Evolutionary conservation across 2,329 filamentous ascomycete species (phyloP), one percentile per base, ranked within the genome.

Genomic region (Penicillium griseofulvum): DNA sequence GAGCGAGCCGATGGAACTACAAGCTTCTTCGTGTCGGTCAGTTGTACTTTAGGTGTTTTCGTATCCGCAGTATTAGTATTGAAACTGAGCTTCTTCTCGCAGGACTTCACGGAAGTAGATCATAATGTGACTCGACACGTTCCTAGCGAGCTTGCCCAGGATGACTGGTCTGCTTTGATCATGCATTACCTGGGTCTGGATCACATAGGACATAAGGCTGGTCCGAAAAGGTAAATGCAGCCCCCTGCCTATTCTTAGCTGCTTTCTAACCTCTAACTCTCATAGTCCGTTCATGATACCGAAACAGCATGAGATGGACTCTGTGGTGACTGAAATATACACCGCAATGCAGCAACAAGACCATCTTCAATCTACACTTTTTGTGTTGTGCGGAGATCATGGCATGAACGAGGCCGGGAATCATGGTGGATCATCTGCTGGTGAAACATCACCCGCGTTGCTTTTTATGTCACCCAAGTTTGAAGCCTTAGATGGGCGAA

Each of bases 321-420:
- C 75, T 1, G 87, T 97, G 59, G 87, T 97, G 37, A 79, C 80
- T 58, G 77, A 84, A 54, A 87, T 99, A 26, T 97, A 90, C 68
- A 77, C 81, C 12, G 88, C 90, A 7, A 88, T 99, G 61, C 82
- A 88, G 66, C 81, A 80, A 4, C 76, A 89, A 53, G 70, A 81
- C 1, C 88, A 96, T 71, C 83, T 97, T 1, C 70, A 83, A 31
- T 88, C 89, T 5, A 91, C 93, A 0, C 77, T 99, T 2, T 82
- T 99, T 43, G 86, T 99, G 3, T 76, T 99, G 7, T 91, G 88
- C 54, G 94, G 94, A 53, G 95, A 99, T 66, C 94, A 99, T 70
- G 94, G 94, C n/a, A 99, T 99, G 94, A 99, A 97, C 65, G 93
- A 97, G 65, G 94, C 90, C 19, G 94, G 94, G 2, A 97, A 97